Evolutionary conservation across 2,329 filamentous ascomycete genomes (phyloP).

Genomic region (Sporothrix schenckii): DNA sequence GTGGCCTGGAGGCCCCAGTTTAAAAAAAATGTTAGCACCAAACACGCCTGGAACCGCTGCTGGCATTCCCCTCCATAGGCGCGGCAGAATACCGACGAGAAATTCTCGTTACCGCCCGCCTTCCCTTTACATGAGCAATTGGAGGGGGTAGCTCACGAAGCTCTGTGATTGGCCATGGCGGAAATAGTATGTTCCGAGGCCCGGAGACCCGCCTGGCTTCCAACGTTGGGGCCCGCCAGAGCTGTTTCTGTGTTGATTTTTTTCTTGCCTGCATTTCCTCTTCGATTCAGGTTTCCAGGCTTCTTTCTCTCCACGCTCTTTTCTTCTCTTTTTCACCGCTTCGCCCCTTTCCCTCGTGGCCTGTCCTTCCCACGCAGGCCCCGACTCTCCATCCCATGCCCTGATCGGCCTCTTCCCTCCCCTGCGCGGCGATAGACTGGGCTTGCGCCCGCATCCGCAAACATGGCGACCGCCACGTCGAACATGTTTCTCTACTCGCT

Average conservation of each 20-base stretch:
- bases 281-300: slow-evolving; percentile 12
- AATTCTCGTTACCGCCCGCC: slow-evolving; percentile 28
- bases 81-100: slow-evolving; percentile 26
- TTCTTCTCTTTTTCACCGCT: neutral
- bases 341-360: neutral
- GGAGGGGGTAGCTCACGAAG: slow-evolving; percentile 25
- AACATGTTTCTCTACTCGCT: slow-evolving; percentile 99
- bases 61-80: slow-evolving; percentile 26
- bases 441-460: slow-evolving; percentile 50
- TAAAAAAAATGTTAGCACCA: slow-evolving; percentile 31
- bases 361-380: slow-evolving; percentile 4
- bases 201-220: slow-evolving; percentile 22
- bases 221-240: neutral
- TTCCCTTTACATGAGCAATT: neutral
- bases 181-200: slow-evolving; percentile 34
- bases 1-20: slow-evolving; percentile 33
- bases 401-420: slow-evolving; percentile 24
- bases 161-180: slow-evolving; percentile 33
- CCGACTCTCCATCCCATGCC: slow-evolving; percentile 27
- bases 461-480: slow-evolving; percentile 88
- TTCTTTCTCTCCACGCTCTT: slow-evolving; percentile 1
- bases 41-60: neutral
- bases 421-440: slow-evolving; percentile 39
- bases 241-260: slow-evolving; percentile 34
- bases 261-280: slow-evolving; percentile 28